Percentiles rank a stretch among this genome's conserved stretches.
Conservation (phyloP, 2,329 filamentous ascomycete genomes). For the Ceratocystis albifundus region DNA sequence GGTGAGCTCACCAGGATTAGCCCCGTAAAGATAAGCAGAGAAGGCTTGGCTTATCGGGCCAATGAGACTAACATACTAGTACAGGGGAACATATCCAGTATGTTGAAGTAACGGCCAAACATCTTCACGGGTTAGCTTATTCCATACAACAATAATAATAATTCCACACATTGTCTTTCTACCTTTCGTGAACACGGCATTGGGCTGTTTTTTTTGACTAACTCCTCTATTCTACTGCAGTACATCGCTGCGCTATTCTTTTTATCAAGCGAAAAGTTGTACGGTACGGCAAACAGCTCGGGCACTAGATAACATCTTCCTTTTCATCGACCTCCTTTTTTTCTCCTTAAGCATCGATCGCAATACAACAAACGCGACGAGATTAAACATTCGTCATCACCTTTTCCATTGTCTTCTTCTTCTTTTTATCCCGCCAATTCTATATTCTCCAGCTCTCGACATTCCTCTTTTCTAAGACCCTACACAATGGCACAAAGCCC, state of each 20-base stretch:
- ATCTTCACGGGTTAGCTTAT: not conserved
- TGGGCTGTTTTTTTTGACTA: not conserved
- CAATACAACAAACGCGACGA: not conserved
- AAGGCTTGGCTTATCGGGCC: not conserved
- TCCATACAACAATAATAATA: not conserved
- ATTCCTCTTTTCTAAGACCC: not conserved
- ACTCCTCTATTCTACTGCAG: not conserved
- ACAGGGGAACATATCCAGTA: not conserved
- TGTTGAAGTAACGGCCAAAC: not conserved
- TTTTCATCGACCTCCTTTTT: slow-evolving; percentile 8
- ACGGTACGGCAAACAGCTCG: not conserved
- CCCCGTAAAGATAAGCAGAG: not conserved
- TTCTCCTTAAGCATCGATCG: not conserved
- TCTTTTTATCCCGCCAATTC: not conserved
- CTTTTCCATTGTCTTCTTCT: not conserved
- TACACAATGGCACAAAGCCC: slow-evolving; percentile 22
- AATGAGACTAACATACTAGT: not conserved
- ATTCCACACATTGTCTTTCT: not conserved
- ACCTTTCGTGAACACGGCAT: not conserved
- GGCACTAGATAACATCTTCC: not conserved
- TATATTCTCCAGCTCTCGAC: not conserved
- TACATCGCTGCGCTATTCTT: no score
- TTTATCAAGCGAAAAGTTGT: not conserved
- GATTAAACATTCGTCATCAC: not conserved
- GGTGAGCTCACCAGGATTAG: not conserved